phyloP scores from a whole-genome alignment of 2,329 filamentous ascomycete species.

The Zopfia rhizophila region DNA sequence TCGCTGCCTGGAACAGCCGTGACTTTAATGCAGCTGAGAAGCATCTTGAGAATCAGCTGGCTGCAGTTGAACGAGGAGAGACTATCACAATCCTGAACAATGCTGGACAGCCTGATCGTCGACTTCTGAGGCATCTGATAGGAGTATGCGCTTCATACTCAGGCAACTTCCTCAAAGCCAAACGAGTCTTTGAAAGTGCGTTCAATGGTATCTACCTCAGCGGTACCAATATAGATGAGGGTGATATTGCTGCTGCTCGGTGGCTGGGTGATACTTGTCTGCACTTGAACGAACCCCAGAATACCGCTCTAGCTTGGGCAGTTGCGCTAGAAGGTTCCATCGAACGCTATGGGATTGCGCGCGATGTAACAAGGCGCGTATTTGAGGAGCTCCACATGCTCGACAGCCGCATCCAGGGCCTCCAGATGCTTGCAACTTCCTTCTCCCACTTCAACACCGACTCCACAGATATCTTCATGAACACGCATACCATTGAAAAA shows the following conservation, averaged over 20 bases:
- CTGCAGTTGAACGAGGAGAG: constrained; percentile 37
- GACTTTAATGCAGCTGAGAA: constrained; percentile 32
- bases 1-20: constrained; percentile 30
- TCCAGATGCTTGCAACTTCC: constrained; percentile 26
- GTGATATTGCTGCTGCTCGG: constrained; percentile 44
- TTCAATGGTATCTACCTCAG: constrained; percentile 35
- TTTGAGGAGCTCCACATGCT: constrained; percentile 34
- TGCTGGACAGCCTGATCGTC: constrained; percentile 35
- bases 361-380: constrained; percentile 26
- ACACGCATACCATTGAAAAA: constrained; percentile 34
- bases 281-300: constrained; percentile 37
- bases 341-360: constrained; percentile 26
- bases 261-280: constrained; percentile 48
- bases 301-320: constrained; percentile 42
- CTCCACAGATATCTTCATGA: constrained; percentile 35
- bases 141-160: constrained; percentile 39
- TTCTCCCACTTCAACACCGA: constrained; percentile 31
- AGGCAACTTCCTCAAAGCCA: constrained; percentile 41
- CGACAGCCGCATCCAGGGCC: constrained; percentile 29
- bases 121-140: constrained; percentile 39
- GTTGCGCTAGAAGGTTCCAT: constrained; percentile 38
- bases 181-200: constrained; percentile 39
- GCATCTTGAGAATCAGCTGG: constrained; percentile 37
- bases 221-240: constrained; percentile 36
- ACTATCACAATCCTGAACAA: constrained; percentile 21